Evolutionary conservation across 495 filamentous ascomycete genomes (phyloP), one percentile per base, ranked within the genome.

Genomic region (Pyrenopolyporus hunteri): DNA sequence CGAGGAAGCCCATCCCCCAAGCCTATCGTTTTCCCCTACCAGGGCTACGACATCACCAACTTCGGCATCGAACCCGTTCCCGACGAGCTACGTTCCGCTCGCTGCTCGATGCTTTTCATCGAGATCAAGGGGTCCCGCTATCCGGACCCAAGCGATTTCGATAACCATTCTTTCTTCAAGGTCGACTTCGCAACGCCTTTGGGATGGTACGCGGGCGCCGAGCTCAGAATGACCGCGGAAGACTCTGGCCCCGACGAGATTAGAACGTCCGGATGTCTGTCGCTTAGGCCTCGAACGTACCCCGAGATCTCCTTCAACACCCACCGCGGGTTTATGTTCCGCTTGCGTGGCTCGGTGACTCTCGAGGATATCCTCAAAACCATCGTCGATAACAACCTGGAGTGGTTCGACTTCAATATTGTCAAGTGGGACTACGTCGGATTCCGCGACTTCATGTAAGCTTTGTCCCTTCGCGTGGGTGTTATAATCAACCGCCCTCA

Each of bases 361-460:
- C 3, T 42, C 23, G 37, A 11, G 2, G 17, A 42, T 8, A 23
- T 42, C 1, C 6, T 42, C 17, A 20, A 23, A 2, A n/a, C 37
- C 10, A 22, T 42, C 0, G 13, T 11, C 1, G 23, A 20, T 10
- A 1, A 23, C 6, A n/a, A 9, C 2, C 17, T 42, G 9, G 3
- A 42, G 37, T 2, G 23, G 1, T 42, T 42, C 7, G 9, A 6
- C 0, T 22, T 22, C 13, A 5, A 42, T 6, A n/a, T n/a, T n/a
- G 1, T 0, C 4, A 6, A 51, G 6, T 29, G 10, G 16, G 10
- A 8, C 0, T 0, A 17, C 6, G 22, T n/a, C 19, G 51, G 51
- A 9, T 26, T 13, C 13, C 20, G 29, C 1, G 51, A 55, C 14
- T 55, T 55, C 8, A 7, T 45, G 51, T 55, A 29, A 55, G 40